Conservation (phyloP, 2,329 filamentous ascomycete species). For the Aspergillus sp. region DNA sequence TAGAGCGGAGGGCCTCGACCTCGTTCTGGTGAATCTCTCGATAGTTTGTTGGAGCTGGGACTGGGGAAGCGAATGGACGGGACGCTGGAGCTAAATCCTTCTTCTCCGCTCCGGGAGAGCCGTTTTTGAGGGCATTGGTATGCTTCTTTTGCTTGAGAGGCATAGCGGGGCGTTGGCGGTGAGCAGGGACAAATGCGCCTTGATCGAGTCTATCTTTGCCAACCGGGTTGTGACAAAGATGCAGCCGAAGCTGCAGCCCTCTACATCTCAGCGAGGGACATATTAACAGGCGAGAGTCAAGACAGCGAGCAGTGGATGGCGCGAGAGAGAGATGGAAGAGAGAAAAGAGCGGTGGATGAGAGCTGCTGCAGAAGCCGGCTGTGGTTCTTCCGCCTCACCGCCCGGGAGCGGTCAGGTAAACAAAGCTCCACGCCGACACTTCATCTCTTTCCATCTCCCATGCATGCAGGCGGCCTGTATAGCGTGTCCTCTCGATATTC, state of each 20-base stretch:
- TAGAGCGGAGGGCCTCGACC: slow-evolving; percentile 72
- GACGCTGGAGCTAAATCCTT: slow-evolving; percentile 23
- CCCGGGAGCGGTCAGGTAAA: slow-evolving; percentile 18
- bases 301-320: slow-evolving; percentile 2
- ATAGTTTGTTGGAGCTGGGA: slow-evolving; percentile 51
- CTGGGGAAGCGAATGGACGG: slow-evolving; percentile 21
- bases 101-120: slow-evolving; percentile 28
- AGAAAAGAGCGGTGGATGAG: slow-evolving; percentile 14
- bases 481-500: too few relatives aligned
- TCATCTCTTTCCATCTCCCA: slow-evolving; percentile 9
- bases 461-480: too few relatives aligned
- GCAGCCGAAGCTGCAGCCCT: slow-evolving; percentile 37
- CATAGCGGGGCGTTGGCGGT: slow-evolving; percentile 31
- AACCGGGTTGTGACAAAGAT: slow-evolving; percentile 25
- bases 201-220: slow-evolving; percentile 22
- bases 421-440: slow-evolving; percentile 24
- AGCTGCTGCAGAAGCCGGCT: too few relatives aligned
- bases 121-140: slow-evolving; percentile 22
- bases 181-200: slow-evolving; percentile 19
- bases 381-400: slow-evolving; percentile 14
- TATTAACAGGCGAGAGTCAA: slow-evolving; percentile 8
- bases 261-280: slow-evolving; percentile 24
- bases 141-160: slow-evolving; percentile 38
- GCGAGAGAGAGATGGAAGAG: slow-evolving; percentile 3
- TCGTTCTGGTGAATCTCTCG: slow-evolving; percentile 81